These are phyloP conservation scores for Fusarium odoratissimum DNA, from an alignment of 2,329 filamentous ascomycete genomes.

Conservation along the genomic window DNA sequence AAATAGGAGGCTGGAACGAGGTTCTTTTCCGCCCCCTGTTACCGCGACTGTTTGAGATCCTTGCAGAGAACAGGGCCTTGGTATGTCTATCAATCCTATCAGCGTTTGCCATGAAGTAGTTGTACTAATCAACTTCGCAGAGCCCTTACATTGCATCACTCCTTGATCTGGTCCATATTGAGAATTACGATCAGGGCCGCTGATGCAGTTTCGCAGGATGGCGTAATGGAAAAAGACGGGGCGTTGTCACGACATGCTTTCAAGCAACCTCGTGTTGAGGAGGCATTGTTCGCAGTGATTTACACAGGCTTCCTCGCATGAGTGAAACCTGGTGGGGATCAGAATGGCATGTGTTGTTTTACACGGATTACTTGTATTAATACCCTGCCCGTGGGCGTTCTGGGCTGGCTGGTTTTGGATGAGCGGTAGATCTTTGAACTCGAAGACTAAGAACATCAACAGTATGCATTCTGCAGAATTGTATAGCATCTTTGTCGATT, in stretches of 20 bases:
- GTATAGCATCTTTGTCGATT: background rate
- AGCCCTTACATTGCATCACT: slow-evolving; percentile 56
- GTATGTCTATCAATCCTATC: slow-evolving; percentile 52
- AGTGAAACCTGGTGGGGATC: slow-evolving; percentile 29
- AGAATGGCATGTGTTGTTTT: slow-evolving; percentile 24
- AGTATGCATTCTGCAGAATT: background rate
- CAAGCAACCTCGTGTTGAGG: slow-evolving; percentile 4
- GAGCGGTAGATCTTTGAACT: slow-evolving; percentile 15
- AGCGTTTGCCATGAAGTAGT: background rate
- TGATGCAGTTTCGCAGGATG: slow-evolving; percentile 20
- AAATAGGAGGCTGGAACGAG: slow-evolving; percentile 72
- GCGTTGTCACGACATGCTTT: slow-evolving; percentile 11
- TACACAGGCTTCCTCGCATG: slow-evolving; percentile 13
- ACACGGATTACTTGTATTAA: slow-evolving; percentile 41
- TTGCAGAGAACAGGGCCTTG: slow-evolving; percentile 74
- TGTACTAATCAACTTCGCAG: slow-evolving; percentile 44
- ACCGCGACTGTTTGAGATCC: slow-evolving; percentile 73
- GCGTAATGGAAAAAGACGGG: slow-evolving; percentile 23
- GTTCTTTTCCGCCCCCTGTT: slow-evolving; percentile 74
- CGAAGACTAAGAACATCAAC: background rate
- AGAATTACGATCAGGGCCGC: slow-evolving; percentile 44
- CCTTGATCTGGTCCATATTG: slow-evolving; percentile 52
- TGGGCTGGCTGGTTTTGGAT: slow-evolving; percentile 34
- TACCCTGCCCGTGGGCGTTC: slow-evolving; percentile 42
- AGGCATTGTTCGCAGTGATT: slow-evolving; percentile 5